These are phyloP conservation scores for Talaromyces sp. DNA, from an alignment of 2,329 filamentous ascomycete species.

Conservation along the genomic window DNA sequence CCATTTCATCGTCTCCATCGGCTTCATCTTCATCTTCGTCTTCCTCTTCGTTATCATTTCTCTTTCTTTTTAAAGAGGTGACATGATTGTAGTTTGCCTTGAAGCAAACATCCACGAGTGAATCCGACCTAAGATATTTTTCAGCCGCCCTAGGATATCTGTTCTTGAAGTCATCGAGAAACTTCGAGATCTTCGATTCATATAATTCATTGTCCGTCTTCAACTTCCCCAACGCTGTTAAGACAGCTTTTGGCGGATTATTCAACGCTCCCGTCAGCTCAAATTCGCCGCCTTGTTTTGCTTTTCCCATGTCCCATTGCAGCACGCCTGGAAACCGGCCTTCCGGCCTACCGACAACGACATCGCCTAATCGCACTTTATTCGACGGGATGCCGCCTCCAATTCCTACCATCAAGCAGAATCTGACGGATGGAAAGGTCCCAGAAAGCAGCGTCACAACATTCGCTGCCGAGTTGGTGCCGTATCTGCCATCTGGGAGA, in stretches of 20 bases:
- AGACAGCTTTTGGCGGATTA: not conserved
- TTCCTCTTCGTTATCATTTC: not conserved
- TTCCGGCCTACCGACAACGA: slow-evolving; percentile 23
- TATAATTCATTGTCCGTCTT: not conserved
- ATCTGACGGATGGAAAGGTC: slow-evolving; percentile 24
- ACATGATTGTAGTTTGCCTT: not conserved
- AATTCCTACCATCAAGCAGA: slow-evolving; percentile 44
- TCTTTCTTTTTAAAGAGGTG: not conserved
- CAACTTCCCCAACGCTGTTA: not conserved
- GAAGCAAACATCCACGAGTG: not conserved
- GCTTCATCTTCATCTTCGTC: not conserved
- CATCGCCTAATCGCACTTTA: slow-evolving; percentile 26
- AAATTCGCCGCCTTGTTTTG: not conserved
- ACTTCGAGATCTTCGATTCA: not conserved
- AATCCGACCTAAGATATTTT: not conserved
- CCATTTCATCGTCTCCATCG: not conserved
- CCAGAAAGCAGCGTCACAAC: not conserved
- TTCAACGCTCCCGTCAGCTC: not conserved
- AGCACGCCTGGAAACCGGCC: slow-evolving; percentile 22
- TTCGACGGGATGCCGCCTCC: slow-evolving; percentile 26
- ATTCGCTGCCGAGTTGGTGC: not conserved
- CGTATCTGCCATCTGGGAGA: not conserved
- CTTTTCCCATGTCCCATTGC: slow-evolving; percentile 24
- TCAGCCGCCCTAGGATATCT: not conserved
- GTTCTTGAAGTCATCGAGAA: not conserved